Evolutionary conservation across 345 rosid genomes (phyloP), one percentile per base, ranked within the genome.

Genomic region (Citrus reticulata): DNA sequence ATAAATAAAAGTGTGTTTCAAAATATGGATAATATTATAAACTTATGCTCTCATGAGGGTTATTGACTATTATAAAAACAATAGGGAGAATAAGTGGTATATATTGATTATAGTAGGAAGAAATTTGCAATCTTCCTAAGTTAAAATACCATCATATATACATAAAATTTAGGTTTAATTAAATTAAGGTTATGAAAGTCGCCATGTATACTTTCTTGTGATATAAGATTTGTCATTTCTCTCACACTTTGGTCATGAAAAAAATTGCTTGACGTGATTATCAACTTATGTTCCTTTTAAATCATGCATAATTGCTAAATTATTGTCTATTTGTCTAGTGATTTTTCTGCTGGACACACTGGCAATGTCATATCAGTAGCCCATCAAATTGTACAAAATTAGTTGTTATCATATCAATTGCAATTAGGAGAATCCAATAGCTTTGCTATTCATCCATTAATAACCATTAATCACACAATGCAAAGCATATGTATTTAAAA

Each of bases 231-330:
- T 3, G 13, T 57, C 8, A 55, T 72, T 10, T 11, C 25, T 35
- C 49, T 24, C 76, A 73, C 62, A 59, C 67, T 37, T 59, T 59
- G 9, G 13, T 22, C 55, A 73, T 59, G 76, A 55, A 55, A 73
- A 73, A 19, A 51, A 57, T 35, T 35, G 37, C 68, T 59, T 40
- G 40, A 17, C 77, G 77, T 60, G 20, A 42, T 55, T 54, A 7
- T 6, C 13, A 49, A 25, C 19, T 9, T 42, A 61, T 61, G 30
- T 5, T 35, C 57, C 22, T 34, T 27, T 75, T 63, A 9, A 42
- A 27, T 42, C 77, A 73, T 39, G 54, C 17, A 9, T 62, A 27
- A 3, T 42, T 62, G 70, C 70, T 42, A 70, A 75, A 75, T 27
- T 29, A 29, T 42, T 29, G 77, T 46, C 65, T 11, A 54, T 46